Conservation (phyloP, 2,329 filamentous ascomycete species). For the Davidsoniella neocaledoniae region DNA sequence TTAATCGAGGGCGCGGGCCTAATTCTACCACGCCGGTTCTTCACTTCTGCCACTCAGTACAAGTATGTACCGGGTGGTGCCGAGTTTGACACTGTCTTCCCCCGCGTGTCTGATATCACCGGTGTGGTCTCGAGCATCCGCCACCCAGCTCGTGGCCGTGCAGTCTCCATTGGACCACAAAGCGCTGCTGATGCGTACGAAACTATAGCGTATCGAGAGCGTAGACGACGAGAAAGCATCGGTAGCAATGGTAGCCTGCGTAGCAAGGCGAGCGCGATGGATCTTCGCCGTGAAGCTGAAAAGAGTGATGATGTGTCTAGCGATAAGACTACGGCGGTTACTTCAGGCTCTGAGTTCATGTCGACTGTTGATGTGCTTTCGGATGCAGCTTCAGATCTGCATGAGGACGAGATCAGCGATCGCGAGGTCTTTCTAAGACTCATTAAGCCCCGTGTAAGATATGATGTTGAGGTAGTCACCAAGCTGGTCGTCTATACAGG, state of each 20-base stretch:
- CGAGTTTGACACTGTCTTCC: constrained; percentile 70
- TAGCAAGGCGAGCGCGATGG: constrained; percentile 20
- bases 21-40: constrained; percentile 74
- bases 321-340: neutral
- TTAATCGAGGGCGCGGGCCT: constrained; percentile 65
- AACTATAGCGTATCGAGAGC: constrained; percentile 75
- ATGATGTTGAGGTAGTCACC: constrained; percentile 97
- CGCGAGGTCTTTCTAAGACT: constrained; percentile 71
- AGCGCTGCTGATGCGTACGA: constrained; percentile 95
- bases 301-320: constrained; percentile 17
- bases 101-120: constrained; percentile 74
- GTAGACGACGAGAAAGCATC: constrained; percentile 37
- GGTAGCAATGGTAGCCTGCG: constrained; percentile 32
- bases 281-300: neutral
- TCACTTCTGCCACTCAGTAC: constrained; percentile 80
- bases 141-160: constrained; percentile 56
- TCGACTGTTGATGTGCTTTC: constrained; percentile 11
- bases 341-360: neutral
- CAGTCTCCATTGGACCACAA: constrained; percentile 82
- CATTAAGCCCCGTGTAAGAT: constrained; percentile 74
- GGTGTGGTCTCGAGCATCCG: constrained; percentile 67
- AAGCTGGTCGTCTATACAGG: constrained; percentile 91
- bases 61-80: constrained; percentile 56
- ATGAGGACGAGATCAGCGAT: constrained; percentile 42
- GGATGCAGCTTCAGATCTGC: constrained; percentile 16